Evolutionary conservation across 2,329 filamentous ascomycete genomes (phyloP).

Genomic region (Raffaelea ambrosiae): DNA sequence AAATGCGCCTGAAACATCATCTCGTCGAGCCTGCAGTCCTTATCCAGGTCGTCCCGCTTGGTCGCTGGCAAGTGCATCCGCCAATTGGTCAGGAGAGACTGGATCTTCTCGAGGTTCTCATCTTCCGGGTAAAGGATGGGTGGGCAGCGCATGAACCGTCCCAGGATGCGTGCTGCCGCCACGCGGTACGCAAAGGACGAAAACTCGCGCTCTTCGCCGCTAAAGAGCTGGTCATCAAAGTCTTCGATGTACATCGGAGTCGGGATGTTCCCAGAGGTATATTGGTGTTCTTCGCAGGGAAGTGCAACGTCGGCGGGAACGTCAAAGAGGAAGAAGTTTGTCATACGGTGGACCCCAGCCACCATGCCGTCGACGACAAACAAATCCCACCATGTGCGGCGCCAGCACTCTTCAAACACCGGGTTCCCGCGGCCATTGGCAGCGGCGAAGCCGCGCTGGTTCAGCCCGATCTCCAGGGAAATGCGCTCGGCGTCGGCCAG

Average conservation of each 20-base stretch:
- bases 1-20: slow-evolving; percentile 89
- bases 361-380: slow-evolving; percentile 80
- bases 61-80: slow-evolving; percentile 65
- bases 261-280: slow-evolving; percentile 50
- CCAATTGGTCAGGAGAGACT: slow-evolving; percentile 60
- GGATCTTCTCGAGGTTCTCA: slow-evolving; percentile 41
- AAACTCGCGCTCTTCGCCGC: slow-evolving; percentile 59
- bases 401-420: slow-evolving; percentile 72
- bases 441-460: slow-evolving; percentile 58
- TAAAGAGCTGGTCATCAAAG: slow-evolving; percentile 69
- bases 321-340: slow-evolving; percentile 61
- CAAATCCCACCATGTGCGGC: slow-evolving; percentile 83
- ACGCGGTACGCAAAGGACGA: slow-evolving; percentile 83
- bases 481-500: slow-evolving; percentile 61
- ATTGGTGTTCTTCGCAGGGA: slow-evolving; percentile 77
- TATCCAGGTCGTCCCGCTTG: slow-evolving; percentile 62
- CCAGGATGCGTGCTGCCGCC: slow-evolving; percentile 70
- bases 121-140: slow-evolving; percentile 44
- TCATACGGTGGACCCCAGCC: slow-evolving; percentile 66
- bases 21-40: slow-evolving; percentile 69
- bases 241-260: slow-evolving; percentile 58
- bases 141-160: slow-evolving; percentile 58
- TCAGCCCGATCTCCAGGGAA: slow-evolving; percentile 68
- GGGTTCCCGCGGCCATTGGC: slow-evolving; percentile 55
- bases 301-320: slow-evolving; percentile 60